Evolutionary conservation across 2,329 filamentous ascomycete species (phyloP).

Genomic region (Colletotrichum sp.): DNA sequence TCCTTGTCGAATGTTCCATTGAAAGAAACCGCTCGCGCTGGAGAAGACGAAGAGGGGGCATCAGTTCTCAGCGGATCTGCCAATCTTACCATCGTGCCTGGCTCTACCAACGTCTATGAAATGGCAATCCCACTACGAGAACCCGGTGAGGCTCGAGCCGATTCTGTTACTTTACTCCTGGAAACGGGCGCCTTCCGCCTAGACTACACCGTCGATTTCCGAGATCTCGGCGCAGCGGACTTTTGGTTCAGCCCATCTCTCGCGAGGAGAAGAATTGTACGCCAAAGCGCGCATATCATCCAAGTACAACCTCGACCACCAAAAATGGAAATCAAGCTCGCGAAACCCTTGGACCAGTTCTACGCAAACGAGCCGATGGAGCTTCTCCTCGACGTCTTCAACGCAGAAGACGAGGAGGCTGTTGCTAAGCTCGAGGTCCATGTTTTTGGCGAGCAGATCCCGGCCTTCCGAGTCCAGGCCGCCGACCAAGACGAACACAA

Average conservation of each 20-base stretch:
- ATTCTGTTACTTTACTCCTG: constrained; percentile 67
- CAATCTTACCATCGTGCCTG: constrained; percentile 70
- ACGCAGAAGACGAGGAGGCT: constrained; percentile 83
- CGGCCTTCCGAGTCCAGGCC: constrained; percentile 47
- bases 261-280: constrained; percentile 50
- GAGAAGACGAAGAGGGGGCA: constrained; percentile 30
- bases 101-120: constrained; percentile 72
- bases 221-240: constrained; percentile 42
- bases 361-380: constrained; percentile 83
- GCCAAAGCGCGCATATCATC: constrained; percentile 60
- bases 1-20: constrained; percentile 31
- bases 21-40: neutral
- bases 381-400: constrained; percentile 73
- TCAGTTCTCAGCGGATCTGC: constrained; percentile 27
- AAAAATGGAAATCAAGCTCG: constrained; percentile 79
- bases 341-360: constrained; percentile 70
- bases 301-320: constrained; percentile 87
- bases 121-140: constrained; percentile 79
- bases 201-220: constrained; percentile 65
- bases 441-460: constrained; percentile 64
- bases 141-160: constrained; percentile 75
- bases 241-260: constrained; percentile 56
- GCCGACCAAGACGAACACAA: constrained; percentile 36
- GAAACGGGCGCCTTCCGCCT: constrained; percentile 70
- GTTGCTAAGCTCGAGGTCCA: constrained; percentile 73